Conservation (phyloP, 805 yeast species). For the Yarrowia divulgata region DNA sequence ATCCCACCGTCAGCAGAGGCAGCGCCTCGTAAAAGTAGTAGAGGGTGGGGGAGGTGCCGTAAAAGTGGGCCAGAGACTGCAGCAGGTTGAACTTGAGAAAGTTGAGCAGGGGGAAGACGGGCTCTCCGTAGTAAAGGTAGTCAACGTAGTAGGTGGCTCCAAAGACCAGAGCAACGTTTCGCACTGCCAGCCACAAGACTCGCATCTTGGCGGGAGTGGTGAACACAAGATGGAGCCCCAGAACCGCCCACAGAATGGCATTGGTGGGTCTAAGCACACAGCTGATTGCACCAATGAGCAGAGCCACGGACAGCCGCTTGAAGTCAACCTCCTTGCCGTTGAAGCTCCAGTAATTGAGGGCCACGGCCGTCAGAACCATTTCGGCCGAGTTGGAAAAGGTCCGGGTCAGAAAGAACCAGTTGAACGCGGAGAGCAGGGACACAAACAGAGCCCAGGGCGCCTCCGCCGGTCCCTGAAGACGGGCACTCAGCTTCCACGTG, state of each 20-base stretch:
- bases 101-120: slow-evolving; percentile 68
- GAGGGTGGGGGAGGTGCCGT: slow-evolving; percentile 85
- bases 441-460: slow-evolving; percentile 54
- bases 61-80: slow-evolving; percentile 75
- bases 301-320: slow-evolving; percentile 50
- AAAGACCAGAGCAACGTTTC: slow-evolving; percentile 49
- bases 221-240: slow-evolving; percentile 56
- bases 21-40: slow-evolving; percentile 84
- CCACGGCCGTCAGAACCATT: slow-evolving; percentile 69
- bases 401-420: slow-evolving; percentile 80
- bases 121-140: slow-evolving; percentile 59
- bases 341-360: slow-evolving; percentile 79
- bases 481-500: slow-evolving; percentile 58
- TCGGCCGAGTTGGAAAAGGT: slow-evolving; percentile 88
- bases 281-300: slow-evolving; percentile 63
- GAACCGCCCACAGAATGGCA: slow-evolving; percentile 72
- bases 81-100: slow-evolving; percentile 82
- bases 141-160: slow-evolving; percentile 59
- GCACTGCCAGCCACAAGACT: slow-evolving; percentile 44
- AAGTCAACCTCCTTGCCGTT: slow-evolving; percentile 43
- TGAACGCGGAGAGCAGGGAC: slow-evolving; percentile 73
- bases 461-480: slow-evolving; percentile 45
- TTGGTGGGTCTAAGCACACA: slow-evolving; percentile 87
- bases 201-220: slow-evolving; percentile 40
- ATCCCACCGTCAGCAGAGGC: slow-evolving; percentile 75